Evolutionary conservation across 352 stramenopile genomes (phyloP).

Genomic region (Phytophthora ohioensis): DNA sequence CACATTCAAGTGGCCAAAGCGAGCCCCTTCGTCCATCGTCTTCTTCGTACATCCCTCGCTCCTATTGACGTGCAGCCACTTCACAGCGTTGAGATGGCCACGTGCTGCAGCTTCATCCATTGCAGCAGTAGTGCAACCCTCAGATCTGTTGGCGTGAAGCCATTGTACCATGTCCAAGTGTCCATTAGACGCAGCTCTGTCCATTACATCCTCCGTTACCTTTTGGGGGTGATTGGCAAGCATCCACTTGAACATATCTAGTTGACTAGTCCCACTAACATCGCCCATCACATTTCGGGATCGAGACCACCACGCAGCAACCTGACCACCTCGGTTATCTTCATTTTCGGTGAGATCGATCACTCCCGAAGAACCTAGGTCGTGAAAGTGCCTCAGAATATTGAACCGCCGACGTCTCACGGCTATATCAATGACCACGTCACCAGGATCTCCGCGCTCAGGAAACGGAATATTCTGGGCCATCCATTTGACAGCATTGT

Average conservation of each 20-base stretch:
- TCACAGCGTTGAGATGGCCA: not conserved
- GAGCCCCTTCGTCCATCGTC: not conserved
- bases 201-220: conserved; percentile 7
- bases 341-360: conserved; percentile 7
- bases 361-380: not conserved
- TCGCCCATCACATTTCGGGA: not conserved
- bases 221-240: not conserved
- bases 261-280: not conserved
- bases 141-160: no score
- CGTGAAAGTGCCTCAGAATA: conserved; percentile 10
- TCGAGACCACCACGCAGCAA: conserved; percentile 9
- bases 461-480: conserved; percentile 8
- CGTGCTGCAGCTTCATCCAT: not conserved
- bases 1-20: not conserved
- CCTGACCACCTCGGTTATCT: not conserved
- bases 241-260: conserved; percentile 15
- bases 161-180: not conserved
- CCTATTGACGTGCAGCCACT: not conserved
- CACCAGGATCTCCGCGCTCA: not conserved
- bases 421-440: not conserved
- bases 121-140: conserved; percentile 2
- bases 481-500: conserved; percentile 10
- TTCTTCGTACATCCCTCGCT: not conserved
- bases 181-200: not conserved
- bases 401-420: not conserved